These are phyloP conservation scores for Jaenimonas drosophilae DNA, from an alignment of 208 protist species.

Conservation along the genomic window DNA sequence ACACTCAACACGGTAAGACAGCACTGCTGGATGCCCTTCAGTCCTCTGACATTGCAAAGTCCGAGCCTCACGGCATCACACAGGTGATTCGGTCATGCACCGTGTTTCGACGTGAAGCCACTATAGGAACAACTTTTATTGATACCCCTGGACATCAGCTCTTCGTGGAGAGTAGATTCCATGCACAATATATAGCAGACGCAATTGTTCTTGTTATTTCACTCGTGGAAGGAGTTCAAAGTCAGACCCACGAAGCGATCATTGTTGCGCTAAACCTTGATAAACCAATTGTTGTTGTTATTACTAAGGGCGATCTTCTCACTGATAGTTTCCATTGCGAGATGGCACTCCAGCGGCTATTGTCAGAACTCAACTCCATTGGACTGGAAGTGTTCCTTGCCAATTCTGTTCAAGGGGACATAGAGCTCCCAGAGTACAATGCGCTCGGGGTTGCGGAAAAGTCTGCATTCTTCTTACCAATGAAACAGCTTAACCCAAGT, in stretches of 20 bases:
- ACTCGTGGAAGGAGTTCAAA: constrained; percentile 62
- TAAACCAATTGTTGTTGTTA: constrained; percentile 72
- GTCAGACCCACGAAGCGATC: constrained; percentile 79
- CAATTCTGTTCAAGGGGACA: background rate
- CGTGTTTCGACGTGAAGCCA: constrained; percentile 12
- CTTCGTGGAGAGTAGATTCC: constrained; percentile 73
- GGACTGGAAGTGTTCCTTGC: constrained; percentile 61
- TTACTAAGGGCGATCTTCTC: constrained; percentile 84
- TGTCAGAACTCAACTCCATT: constrained; percentile 34
- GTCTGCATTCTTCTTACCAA: constrained; percentile 38
- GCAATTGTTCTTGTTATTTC: constrained; percentile 74
- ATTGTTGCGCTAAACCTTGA: constrained; percentile 82
- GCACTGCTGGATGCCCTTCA: constrained; percentile 75
- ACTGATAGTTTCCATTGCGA: constrained; percentile 39
- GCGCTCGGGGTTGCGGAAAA: background rate
- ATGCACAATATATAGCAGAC: constrained; percentile 63
- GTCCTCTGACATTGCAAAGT: constrained; percentile 20
- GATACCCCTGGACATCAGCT: constrained; percentile 84
- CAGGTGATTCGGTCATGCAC: constrained; percentile 76
- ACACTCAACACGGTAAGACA: constrained; percentile 87
- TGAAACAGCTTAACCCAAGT: constrained; percentile 51
- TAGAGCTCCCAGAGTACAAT: background rate
- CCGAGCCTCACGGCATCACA: constrained; percentile 70
- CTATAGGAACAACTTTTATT: too few relatives aligned
- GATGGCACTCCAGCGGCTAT: constrained; percentile 20